Base-by-base conservation (phyloP, 306 rosid genomes). In the Coriaria nepalensis region DNA sequence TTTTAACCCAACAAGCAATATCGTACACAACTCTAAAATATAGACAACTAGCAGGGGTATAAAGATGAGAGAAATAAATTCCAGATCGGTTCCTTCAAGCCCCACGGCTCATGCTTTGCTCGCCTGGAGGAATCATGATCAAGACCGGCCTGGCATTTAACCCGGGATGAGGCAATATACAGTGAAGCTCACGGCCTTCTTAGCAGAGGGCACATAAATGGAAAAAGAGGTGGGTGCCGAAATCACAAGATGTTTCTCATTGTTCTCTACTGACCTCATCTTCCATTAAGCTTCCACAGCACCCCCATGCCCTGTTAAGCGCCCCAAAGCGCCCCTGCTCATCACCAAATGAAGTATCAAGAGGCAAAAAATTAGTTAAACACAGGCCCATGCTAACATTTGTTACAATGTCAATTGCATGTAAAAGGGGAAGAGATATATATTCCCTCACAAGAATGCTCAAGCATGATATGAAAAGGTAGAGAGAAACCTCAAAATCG, bases 161-260 rank as follows among this genome's bases (percentile, higher is more conserved):
- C 10, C 92, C 98, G 0, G 98, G 96, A 67, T 92, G 98, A 53
- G 83, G 92, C 51, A 75, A 41, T 69, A 81, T 75, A 8, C 94
- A 93, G 14, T 96, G 98, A 66, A 92, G 73, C 77, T 92, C 94
- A 13, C 98, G 98, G 6, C 87, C 96, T 65, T 92, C 98, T 70
- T 92, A 96, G 60, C 98, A 92, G 33, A 92, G 93, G 44, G 98
- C 86, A 37, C 96, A 86, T 2, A 35, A 40, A 74, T 92, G 98
- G 67, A 93, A 92, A 53, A 78, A 92, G 56, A 86, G 55, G 48
- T 92, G 98, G 46, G 98, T 78, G 4, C 75, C 83, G 44, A 84
- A 52, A 67, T 90, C 98, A 59, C 92, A 85, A 6, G 74, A 69
- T 0, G 81, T 57, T 62, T 92, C 98, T 4, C 83, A 82, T 52